A percentile compares a stretch with the other conserved stretches of the same genome.
phyloP scores from a whole-genome alignment of 108 stramenopile species.

The Ochromonas danica region DNA sequence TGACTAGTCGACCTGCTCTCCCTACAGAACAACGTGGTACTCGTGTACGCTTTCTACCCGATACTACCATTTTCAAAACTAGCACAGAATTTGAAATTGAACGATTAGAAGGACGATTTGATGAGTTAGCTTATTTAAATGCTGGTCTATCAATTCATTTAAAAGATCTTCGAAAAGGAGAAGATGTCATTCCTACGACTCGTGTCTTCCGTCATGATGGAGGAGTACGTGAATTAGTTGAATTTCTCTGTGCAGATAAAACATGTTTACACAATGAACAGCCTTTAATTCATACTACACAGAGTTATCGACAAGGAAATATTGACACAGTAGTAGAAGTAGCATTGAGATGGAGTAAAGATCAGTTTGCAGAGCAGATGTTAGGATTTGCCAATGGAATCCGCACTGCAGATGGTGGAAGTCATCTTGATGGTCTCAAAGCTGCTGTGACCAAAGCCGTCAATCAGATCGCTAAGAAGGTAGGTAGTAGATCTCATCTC shows the following conservation, averaged over 20 bases:
- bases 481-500: too few relatives aligned
- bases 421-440: constrained; percentile 87
- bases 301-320: constrained; percentile 40
- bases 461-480: constrained; percentile 70
- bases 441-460: constrained; percentile 75
- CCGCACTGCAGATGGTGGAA: constrained; percentile 86
- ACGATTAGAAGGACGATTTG: constrained; percentile 68
- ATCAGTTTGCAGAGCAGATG: constrained; percentile 81
- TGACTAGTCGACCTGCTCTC: constrained; percentile 51
- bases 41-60: constrained; percentile 73
- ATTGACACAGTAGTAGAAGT: constrained; percentile 70
- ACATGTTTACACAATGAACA: not conserved
- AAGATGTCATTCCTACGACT: not conserved
- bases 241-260: constrained; percentile 55
- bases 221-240: constrained; percentile 64
- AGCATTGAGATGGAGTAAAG: constrained; percentile 79
- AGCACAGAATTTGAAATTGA: constrained; percentile 72
- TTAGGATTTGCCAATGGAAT: constrained; percentile 87
- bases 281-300: not conserved
- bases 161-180: constrained; percentile 62
- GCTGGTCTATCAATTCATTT: constrained; percentile 77
- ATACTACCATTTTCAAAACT: constrained; percentile 84
- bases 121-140: constrained; percentile 65
- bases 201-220: constrained; percentile 17
- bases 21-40: constrained; percentile 35